Conservation (phyloP, 1,139 yeast species). For the Spencermartinsiella ligniputridi region DNA sequence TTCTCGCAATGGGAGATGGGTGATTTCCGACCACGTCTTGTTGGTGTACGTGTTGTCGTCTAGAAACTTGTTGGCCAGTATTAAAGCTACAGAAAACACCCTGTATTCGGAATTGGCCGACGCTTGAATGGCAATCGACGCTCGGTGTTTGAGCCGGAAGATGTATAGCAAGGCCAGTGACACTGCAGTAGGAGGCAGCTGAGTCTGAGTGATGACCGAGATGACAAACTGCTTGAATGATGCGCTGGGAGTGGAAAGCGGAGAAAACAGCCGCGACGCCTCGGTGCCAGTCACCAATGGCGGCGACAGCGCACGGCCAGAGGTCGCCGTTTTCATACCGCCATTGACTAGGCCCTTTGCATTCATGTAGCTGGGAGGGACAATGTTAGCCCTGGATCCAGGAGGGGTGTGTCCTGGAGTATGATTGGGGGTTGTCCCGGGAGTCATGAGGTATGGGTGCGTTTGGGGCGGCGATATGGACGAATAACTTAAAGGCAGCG, state of each 20-base stretch:
- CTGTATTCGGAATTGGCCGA: slow-evolving; percentile 46
- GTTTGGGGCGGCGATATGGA: not conserved
- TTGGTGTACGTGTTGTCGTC: slow-evolving; percentile 94
- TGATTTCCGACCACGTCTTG: slow-evolving; percentile 89
- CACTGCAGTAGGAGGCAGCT: slow-evolving; percentile 34
- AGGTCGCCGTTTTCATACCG: not conserved
- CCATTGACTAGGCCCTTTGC: not conserved
- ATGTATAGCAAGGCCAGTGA: slow-evolving; percentile 36
- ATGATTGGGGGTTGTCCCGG: not conserved
- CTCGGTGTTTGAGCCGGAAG: slow-evolving; percentile 27
- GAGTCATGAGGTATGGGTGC: not conserved
- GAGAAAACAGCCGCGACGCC: slow-evolving; percentile 13
- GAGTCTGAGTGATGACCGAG: slow-evolving; percentile 31
- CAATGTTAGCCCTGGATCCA: not conserved
- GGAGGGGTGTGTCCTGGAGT: not conserved
- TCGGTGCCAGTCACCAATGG: too few species aligned
- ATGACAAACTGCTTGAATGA: slow-evolving; percentile 26
- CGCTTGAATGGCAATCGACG: slow-evolving; percentile 28
- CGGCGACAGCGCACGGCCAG: not conserved
- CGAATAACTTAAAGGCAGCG: not conserved
- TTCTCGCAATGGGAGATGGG: slow-evolving; percentile 57
- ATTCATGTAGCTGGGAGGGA: not conserved
- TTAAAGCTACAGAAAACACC: slow-evolving; percentile 61
- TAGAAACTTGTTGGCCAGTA: slow-evolving; percentile 84
- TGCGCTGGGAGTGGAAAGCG: slow-evolving; percentile 18